A percentile compares a stretch with the other conserved stretches of the same genome.
These are phyloP conservation scores for Saturnispora gosingensis DNA, from an alignment of 805 yeast genomes.

Conservation along the genomic window DNA sequence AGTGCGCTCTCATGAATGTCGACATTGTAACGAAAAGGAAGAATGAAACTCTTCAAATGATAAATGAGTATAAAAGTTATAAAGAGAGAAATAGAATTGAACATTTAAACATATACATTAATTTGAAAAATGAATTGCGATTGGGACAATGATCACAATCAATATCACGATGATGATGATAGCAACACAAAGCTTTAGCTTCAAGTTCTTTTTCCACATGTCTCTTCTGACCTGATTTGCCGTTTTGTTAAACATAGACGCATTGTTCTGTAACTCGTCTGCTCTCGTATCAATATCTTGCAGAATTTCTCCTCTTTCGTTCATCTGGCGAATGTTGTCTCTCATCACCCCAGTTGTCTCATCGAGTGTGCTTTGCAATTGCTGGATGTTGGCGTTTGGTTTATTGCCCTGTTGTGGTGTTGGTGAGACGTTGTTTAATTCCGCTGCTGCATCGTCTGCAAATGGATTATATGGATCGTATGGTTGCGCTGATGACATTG, in stretches of 20 bases:
- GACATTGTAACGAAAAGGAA: too few species aligned
- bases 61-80: background rate
- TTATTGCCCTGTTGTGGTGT: constrained; percentile 9
- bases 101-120: background rate
- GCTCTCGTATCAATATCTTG: constrained; percentile 91
- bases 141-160: constrained; percentile 84
- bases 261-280: constrained; percentile 82
- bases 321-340: constrained; percentile 91
- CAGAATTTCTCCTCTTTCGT: constrained; percentile 88
- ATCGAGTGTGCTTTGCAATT: constrained; percentile 26
- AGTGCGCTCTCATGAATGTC: too few species aligned
- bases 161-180: constrained; percentile 69
- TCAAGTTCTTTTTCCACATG: constrained; percentile 99
- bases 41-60: too few species aligned
- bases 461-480: constrained; percentile 30
- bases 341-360: constrained; percentile 97
- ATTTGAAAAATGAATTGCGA: constrained; percentile 72
- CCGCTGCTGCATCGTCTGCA: constrained; percentile 25
- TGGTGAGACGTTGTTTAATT: constrained; percentile 9
- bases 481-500: constrained; percentile 27
- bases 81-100: background rate
- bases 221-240: constrained; percentile 96
- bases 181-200: constrained; percentile 87
- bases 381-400: constrained; percentile 17
- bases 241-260: constrained; percentile 91